These are phyloP conservation scores for Talaromyces sp. DNA, from an alignment of 2,329 filamentous ascomycete genomes.

Conservation along the genomic window DNA sequence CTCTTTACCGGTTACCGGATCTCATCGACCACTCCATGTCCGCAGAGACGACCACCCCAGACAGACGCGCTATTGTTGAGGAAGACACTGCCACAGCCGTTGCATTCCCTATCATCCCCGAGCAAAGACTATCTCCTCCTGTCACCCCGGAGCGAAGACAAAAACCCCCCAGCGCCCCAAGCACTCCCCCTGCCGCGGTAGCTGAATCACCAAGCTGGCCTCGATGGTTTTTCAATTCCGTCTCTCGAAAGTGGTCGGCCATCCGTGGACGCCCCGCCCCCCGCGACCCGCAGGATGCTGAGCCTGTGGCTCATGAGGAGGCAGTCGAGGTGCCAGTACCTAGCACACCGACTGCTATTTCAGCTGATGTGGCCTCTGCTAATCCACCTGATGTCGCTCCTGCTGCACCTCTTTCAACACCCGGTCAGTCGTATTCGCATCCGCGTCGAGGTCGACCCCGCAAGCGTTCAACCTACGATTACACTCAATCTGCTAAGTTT, in stretches of 20 bases:
- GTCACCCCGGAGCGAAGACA: not conserved
- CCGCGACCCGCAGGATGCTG: not conserved
- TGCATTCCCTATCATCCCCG: not conserved
- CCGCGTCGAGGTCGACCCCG: too few species aligned
- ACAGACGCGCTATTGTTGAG: constrained; percentile 3
- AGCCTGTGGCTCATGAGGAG: not conserved
- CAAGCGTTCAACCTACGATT: constrained; percentile 2
- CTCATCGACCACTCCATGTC: constrained; percentile 30
- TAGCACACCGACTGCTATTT: not conserved
- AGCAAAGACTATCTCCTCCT: not conserved
- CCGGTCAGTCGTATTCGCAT: too few species aligned
- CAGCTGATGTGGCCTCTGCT: not conserved
- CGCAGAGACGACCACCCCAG: constrained; percentile 27
- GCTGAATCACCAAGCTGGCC: constrained; percentile 7
- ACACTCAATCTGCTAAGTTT: constrained; percentile 2
- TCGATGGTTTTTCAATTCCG: constrained; percentile 20
- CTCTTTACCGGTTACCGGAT: constrained; percentile 37
- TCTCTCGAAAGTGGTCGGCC: constrained; percentile 20
- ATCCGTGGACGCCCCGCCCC: constrained; percentile 13
- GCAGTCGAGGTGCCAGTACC: not conserved
- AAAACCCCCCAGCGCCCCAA: not conserved
- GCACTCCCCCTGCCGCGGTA: constrained; percentile 2
- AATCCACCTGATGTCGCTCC: not conserved
- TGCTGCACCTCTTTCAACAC: too few species aligned
- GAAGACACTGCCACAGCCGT: not conserved